Conservation (phyloP, 2,329 filamentous ascomycete genomes). For the Huntiella savannae region DNA sequence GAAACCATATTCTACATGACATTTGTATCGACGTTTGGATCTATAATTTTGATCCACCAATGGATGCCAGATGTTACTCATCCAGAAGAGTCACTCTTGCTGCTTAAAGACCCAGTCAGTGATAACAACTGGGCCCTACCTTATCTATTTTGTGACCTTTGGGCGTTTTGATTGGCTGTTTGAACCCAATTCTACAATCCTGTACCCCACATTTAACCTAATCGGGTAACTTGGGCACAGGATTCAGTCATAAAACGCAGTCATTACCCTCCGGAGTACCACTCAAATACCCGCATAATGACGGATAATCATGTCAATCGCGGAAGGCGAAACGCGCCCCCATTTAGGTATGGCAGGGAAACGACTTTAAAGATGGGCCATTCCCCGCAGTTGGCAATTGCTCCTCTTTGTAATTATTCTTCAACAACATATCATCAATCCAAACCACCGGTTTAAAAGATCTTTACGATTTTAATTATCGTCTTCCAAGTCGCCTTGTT, state of each 20-base stretch:
- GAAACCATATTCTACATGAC: no score
- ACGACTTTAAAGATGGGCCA: no score
- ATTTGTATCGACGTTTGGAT: no score
- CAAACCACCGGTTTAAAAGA: no score
- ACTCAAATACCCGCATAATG: no score
- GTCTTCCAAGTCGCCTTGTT: background rate
- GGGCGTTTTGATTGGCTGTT: background rate
- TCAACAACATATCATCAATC: background rate
- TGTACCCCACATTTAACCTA: constrained; percentile 9
- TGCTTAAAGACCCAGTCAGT: background rate
- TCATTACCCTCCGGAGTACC: background rate
- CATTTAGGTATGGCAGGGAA: no score
- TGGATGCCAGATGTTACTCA: no score
- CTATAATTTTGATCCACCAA: no score
- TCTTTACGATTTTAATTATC: background rate
- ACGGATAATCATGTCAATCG: background rate
- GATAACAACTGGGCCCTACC: background rate
- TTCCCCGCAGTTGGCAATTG: background rate
- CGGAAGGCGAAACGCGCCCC: constrained; percentile 9
- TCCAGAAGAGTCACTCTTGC: background rate
- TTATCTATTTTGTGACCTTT: no score
- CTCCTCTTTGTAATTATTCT: background rate
- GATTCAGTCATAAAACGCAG: constrained; percentile 8
- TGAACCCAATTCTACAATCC: background rate
- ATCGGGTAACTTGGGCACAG: constrained; percentile 6